Evolutionary conservation across 2,329 filamentous ascomycete species (phyloP).

Genomic region (Sclerotinia trifoliorum): DNA sequence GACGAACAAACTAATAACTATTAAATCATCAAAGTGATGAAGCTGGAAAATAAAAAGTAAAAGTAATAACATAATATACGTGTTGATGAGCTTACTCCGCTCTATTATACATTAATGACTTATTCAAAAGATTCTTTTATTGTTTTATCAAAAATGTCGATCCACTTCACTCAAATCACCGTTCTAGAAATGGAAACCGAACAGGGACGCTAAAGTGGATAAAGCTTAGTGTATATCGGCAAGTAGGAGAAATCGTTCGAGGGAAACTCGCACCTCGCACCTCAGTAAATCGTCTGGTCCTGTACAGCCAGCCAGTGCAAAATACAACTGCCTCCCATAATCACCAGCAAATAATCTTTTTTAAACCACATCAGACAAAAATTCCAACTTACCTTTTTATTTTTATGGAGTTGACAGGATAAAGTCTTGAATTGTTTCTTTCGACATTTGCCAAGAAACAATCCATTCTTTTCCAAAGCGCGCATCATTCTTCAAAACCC

Average conservation of each 20-base stretch:
- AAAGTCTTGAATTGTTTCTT: slow-evolving; percentile 12
- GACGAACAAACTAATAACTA: too few relatives aligned
- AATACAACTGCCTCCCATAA: background rate
- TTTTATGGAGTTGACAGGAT: background rate
- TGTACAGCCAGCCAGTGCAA: background rate
- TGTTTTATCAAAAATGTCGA: background rate
- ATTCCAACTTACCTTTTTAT: too few relatives aligned
- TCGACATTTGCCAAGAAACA: slow-evolving; percentile 1
- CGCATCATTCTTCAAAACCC: slow-evolving; percentile 17
- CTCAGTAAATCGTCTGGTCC: slow-evolving; percentile 10
- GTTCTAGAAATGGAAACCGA: slow-evolving; percentile 9
- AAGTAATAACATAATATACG: background rate
- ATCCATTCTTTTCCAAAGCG: slow-evolving; percentile 14
- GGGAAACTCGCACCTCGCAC: slow-evolving; percentile 15
- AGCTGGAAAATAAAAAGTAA: background rate
- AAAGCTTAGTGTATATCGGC: slow-evolving; percentile 10
- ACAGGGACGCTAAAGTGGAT: slow-evolving; percentile 15
- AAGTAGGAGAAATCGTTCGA: slow-evolving; percentile 22
- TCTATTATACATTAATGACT: too few relatives aligned
- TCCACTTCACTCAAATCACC: background rate
- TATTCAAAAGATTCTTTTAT: background rate
- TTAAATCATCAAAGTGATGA: background rate
- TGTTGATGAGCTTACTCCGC: background rate
- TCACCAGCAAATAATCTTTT: background rate
- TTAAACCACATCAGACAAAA: background rate